phyloP scores from a whole-genome alignment of 768 basidiomycete genomes.

The Tylopilus subfusipes region DNA sequence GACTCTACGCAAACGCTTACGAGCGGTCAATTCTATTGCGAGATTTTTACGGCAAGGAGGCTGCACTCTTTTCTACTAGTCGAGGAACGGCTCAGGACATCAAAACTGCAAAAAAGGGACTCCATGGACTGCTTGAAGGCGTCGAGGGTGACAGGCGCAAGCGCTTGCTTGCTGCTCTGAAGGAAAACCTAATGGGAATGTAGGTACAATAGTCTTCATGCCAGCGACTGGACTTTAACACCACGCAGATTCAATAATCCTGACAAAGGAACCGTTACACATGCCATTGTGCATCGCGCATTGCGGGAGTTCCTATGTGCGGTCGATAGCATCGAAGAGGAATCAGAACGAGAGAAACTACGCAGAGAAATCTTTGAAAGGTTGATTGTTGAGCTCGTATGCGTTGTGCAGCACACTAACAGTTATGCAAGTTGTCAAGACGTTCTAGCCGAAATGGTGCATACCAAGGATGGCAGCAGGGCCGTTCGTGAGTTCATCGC shows the following conservation, averaged over 20 bases:
- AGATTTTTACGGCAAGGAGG: slow-evolving; percentile 91
- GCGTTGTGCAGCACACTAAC: background rate
- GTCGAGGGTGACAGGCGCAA: slow-evolving; percentile 60
- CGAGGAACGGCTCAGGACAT: slow-evolving; percentile 59
- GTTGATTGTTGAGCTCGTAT: slow-evolving; percentile 33
- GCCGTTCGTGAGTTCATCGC: slow-evolving; percentile 84
- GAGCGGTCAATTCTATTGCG: slow-evolving; percentile 77
- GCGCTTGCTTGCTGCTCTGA: slow-evolving; percentile 64
- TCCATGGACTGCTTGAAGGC: slow-evolving; percentile 64
- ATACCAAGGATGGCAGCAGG: slow-evolving; percentile 88
- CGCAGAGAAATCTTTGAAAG: slow-evolving; percentile 79
- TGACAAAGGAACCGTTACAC: slow-evolving; percentile 84
- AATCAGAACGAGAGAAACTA: slow-evolving; percentile 67
- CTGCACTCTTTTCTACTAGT: slow-evolving; percentile 59
- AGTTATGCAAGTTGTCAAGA: slow-evolving; percentile 63
- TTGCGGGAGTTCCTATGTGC: slow-evolving; percentile 81
- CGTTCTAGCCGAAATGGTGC: slow-evolving; percentile 86
- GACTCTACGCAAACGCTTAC: slow-evolving; percentile 78
- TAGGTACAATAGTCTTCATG: slow-evolving; percentile 35
- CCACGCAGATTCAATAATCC: slow-evolving; percentile 80
- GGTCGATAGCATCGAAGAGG: slow-evolving; percentile 53
- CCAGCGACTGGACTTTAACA: background rate
- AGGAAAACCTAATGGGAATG: slow-evolving; percentile 74
- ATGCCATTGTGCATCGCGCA: slow-evolving; percentile 83
- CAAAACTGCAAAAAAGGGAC: slow-evolving; percentile 60